These are phyloP conservation scores for Aspergillus sp. DNA, from an alignment of 2,329 filamentous ascomycete species.

Conservation along the genomic window DNA sequence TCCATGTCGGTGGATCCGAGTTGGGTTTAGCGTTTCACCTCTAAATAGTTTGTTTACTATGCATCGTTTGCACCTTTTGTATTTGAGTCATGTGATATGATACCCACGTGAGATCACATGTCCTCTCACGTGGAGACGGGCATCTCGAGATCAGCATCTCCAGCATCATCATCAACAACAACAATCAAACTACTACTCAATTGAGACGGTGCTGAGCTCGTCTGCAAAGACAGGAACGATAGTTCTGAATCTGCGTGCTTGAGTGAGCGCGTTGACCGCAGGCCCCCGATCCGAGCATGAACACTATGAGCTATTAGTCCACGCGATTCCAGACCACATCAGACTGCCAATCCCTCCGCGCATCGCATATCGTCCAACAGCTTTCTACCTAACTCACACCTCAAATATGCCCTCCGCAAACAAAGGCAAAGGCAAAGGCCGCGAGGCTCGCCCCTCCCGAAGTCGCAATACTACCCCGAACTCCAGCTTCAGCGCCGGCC, in stretches of 20 bases:
- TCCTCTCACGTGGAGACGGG: neutral
- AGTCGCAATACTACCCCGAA: constrained; percentile 66
- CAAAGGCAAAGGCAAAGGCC: constrained; percentile 56
- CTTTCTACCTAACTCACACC: neutral
- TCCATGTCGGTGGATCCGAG: neutral
- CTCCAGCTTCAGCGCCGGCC: constrained; percentile 53
- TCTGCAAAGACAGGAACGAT: neutral
- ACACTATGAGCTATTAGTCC: constrained; percentile 14
- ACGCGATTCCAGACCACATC: neutral
- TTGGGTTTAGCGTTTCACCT: neutral
- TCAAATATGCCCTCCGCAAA: constrained; percentile 45
- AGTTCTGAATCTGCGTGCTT: neutral
- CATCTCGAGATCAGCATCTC: neutral
- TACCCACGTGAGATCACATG: constrained; percentile 3
- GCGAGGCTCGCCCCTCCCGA: constrained; percentile 55
- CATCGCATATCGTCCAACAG: neutral
- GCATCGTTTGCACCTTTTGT: neutral
- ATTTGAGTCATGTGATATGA: neutral
- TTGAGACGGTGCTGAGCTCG: neutral
- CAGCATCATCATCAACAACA: neutral
- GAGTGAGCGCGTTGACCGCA: neutral
- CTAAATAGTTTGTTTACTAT: neutral
- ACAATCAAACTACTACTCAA: neutral
- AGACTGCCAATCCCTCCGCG: neutral
- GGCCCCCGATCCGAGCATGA: neutral